Percentiles rank a stretch among this genome's conserved stretches.
phyloP scores from a whole-genome alignment of 1,139 yeast species.

The Yamadazyma atmosphaerica region DNA sequence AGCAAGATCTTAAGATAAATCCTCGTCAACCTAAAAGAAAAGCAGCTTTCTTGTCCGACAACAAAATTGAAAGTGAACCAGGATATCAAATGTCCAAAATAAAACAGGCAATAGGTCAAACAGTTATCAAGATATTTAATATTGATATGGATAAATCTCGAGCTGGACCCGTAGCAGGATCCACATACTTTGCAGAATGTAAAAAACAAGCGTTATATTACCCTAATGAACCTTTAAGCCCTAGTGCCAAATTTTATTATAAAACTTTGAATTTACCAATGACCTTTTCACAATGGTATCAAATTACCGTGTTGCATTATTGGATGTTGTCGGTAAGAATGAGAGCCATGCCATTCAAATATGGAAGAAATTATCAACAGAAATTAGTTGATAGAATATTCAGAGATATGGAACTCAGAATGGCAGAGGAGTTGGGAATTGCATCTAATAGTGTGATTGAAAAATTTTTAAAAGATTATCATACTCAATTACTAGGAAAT shows the following conservation, averaged over 20 bases:
- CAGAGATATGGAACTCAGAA: slow-evolving; percentile 82
- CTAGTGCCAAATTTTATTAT: slow-evolving; percentile 70
- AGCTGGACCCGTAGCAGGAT: slow-evolving; percentile 94
- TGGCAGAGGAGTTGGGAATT: slow-evolving; percentile 83
- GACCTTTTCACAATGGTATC: slow-evolving; percentile 94
- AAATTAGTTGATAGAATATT: slow-evolving; percentile 87
- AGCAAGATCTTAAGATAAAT: slow-evolving; percentile 38
- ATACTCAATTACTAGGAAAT: slow-evolving; percentile 85
- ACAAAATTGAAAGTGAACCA: slow-evolving; percentile 57
- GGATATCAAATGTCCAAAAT: slow-evolving; percentile 62
- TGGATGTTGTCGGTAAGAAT: slow-evolving; percentile 94
- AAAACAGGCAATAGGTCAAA: slow-evolving; percentile 73
- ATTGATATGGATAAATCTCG: slow-evolving; percentile 91
- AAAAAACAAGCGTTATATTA: slow-evolving; percentile 79
- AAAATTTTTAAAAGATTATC: slow-evolving; percentile 84
- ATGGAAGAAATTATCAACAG: slow-evolving; percentile 89
- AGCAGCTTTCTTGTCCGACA: slow-evolving; percentile 51
- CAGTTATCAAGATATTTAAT: slow-evolving; percentile 61
- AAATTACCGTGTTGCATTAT: slow-evolving; percentile 82
- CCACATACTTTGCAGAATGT: slow-evolving; percentile 82
- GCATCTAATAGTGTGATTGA: slow-evolving; percentile 82
- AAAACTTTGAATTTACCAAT: slow-evolving; percentile 78
- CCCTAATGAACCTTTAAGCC: slow-evolving; percentile 65
- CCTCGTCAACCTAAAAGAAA: slow-evolving; percentile 46
- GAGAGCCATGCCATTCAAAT: slow-evolving; percentile 93